Evolutionary conservation across 306 rosid genomes (phyloP).

Genomic region (Acacia acuminata): DNA sequence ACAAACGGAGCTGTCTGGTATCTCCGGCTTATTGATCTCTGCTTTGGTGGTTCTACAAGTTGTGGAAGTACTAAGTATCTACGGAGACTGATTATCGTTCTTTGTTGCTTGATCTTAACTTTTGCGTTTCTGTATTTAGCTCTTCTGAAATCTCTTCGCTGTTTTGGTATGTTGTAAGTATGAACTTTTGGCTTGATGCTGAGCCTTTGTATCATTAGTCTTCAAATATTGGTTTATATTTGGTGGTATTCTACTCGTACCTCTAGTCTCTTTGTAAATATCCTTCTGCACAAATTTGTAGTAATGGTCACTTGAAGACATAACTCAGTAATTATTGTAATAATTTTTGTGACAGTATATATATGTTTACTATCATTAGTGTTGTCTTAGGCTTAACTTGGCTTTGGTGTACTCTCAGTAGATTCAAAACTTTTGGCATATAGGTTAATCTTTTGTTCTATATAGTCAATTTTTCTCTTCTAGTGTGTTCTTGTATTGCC

Average conservation of each 20-base stretch:
- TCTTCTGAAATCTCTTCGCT: conserved; percentile 20
- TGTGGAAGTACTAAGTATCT: background rate
- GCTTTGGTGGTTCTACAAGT: background rate
- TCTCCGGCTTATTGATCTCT: background rate
- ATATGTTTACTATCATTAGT: conserved; percentile 22
- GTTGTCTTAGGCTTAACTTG: background rate
- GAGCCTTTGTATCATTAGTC: conserved; percentile 5
- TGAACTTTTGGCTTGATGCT: conserved; percentile 22
- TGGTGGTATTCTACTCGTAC: conserved; percentile 20
- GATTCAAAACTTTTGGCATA: conserved; percentile 10
- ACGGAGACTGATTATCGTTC: background rate
- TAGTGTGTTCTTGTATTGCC: conserved; percentile 13
- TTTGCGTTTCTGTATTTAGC: conserved; percentile 1
- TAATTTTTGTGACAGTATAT: conserved; percentile 9
- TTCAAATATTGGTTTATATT: conserved; percentile 15
- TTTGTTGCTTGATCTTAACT: conserved; percentile 7
- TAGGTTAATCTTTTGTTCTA: conserved; percentile 2
- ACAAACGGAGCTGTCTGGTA: background rate
- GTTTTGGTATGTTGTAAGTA: conserved; percentile 6
- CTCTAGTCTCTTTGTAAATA: conserved; percentile 10
- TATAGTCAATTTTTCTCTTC: conserved; percentile 20
- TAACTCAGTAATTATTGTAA: background rate
- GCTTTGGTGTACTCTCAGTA: background rate
- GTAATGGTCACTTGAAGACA: background rate
- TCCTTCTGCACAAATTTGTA: conserved; percentile 23